These are phyloP conservation scores for Oryza australiensis DNA, from an alignment of 176 grass and related monocot genomes.

Conservation along the genomic window DNA sequence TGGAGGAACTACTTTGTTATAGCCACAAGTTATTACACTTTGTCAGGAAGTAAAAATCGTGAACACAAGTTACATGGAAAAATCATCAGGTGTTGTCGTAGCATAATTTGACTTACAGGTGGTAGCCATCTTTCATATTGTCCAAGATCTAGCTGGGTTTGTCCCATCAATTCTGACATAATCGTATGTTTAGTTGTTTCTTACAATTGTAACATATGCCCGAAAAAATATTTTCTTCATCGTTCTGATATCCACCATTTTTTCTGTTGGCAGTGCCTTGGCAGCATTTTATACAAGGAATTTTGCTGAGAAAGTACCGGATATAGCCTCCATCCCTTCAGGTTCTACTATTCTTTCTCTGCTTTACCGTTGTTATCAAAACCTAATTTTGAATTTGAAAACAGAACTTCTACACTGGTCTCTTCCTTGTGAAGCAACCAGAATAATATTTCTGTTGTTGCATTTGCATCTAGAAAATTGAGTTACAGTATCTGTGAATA, in stretches of 20 bases:
- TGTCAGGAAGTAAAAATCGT: background rate
- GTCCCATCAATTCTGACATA: background rate
- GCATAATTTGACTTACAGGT: background rate
- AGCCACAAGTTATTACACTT: background rate
- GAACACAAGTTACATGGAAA: background rate
- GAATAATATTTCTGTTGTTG: background rate
- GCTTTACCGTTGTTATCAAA: slow-evolving; percentile 7
- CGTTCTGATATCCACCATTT: background rate
- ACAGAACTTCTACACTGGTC: slow-evolving; percentile 2
- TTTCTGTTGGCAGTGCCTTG: slow-evolving; percentile 73
- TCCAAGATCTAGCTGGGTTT: background rate
- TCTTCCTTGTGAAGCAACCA: slow-evolving; percentile 7
- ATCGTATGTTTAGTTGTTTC: background rate
- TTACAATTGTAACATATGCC: slow-evolving; percentile 9
- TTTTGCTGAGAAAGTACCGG: slow-evolving; percentile 88
- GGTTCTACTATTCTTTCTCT: slow-evolving; percentile 55
- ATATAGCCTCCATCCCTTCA: slow-evolving; percentile 90
- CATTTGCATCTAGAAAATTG: slow-evolving; percentile 16
- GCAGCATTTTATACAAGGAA: slow-evolving; percentile 99
- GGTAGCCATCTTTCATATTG: slow-evolving; percentile 10
- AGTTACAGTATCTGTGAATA: background rate
- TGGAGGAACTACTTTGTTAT: background rate
- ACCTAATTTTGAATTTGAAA: background rate
- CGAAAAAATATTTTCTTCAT: slow-evolving; percentile 3
- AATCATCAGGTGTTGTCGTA: background rate